Evolutionary conservation across 2,329 filamentous ascomycete genomes (phyloP), one percentile per base, ranked within the genome.

Genomic region (Diplodia intermedia): DNA sequence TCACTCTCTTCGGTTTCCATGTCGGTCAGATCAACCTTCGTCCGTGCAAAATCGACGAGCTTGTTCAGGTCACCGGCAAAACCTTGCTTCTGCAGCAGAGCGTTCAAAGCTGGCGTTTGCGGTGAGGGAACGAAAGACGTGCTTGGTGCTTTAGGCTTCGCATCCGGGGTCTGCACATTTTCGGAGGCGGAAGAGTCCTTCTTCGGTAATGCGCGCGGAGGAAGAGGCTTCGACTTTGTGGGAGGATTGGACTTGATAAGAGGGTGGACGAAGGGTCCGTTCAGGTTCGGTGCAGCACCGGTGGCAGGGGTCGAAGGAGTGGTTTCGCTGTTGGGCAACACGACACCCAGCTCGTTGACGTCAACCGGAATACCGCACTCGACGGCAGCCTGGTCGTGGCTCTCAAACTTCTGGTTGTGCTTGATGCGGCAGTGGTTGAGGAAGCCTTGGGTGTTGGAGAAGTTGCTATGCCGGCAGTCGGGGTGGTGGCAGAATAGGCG

Each of bases 401-500:
- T 97, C 81, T 97, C 94, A 83, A 94, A 98, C 71, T 96, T 93
- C 69, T 92, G 87, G 77, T 91, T 91, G 81, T 99, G 95, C 31
- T 94, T 93, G 74, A 99, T 98, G 68, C 95, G 93, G 78, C 94
- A 98, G 77, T 99, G 95, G 76, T 99, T 99, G 82, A 99, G 95
- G 81, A 98, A 98, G n/a, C 95, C 95, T 79, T 98, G 95, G 0
- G 94, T 96, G 81, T 94, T 98, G 67, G 91, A 94, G 76, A 98
- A 98, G 78, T 97, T 92, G 77, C 93, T 92, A 71, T 94, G 87
- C 61, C 93, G 86, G 79, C 95, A 98, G 78, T 95, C 91, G 52
- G 82, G 82, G 12, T 68, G 66, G 52, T 68, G 66, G 82, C 95
- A 99, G 71, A 97, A 90, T 60, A 98, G 86, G 80, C 97, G 96